Conservation (phyloP, 176 grass and related monocot species). For the Alopecurus myosuroides region DNA sequence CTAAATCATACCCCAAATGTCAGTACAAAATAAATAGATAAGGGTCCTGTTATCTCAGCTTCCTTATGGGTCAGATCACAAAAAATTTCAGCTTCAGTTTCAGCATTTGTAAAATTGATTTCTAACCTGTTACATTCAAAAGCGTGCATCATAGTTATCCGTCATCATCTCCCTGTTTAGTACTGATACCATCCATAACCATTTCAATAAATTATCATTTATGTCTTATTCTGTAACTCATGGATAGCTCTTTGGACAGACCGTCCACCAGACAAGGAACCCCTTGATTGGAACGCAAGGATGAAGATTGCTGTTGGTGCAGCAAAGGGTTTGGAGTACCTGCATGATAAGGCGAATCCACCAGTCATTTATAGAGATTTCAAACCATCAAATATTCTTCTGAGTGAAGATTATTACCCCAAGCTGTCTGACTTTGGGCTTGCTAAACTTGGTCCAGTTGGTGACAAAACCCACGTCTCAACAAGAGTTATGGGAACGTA, state of each 20-base stretch:
- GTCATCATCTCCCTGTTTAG: background rate
- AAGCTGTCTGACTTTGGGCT: conserved; percentile 99
- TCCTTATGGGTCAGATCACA: background rate
- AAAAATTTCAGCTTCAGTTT: conserved; percentile 17
- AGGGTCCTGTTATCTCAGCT: background rate
- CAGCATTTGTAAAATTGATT: conserved; percentile 1
- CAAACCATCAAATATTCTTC: conserved; percentile 97
- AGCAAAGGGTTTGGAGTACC: conserved; percentile 89
- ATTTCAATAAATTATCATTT: conserved; percentile 4
- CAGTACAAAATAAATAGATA: conserved; percentile 14
- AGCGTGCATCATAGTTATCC: background rate
- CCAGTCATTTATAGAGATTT: conserved; percentile 99
- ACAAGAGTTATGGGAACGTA: conserved; percentile 99
- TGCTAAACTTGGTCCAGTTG: conserved; percentile 97
- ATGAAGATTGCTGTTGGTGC: conserved; percentile 96
- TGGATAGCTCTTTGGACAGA: conserved; percentile 39
- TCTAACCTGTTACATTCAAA: background rate
- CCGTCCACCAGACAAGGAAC: conserved; percentile 60
- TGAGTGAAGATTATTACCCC: conserved; percentile 72
- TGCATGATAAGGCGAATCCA: conserved; percentile 90
- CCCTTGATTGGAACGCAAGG: conserved; percentile 88
- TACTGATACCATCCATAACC: background rate
- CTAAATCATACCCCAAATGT: background rate
- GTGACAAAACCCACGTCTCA: conserved; percentile 94
- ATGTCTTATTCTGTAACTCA: conserved; percentile 25